Base-by-base conservation (phyloP, 1,139 yeast genomes). In the Saccharomycopsis hybrid region DNA sequence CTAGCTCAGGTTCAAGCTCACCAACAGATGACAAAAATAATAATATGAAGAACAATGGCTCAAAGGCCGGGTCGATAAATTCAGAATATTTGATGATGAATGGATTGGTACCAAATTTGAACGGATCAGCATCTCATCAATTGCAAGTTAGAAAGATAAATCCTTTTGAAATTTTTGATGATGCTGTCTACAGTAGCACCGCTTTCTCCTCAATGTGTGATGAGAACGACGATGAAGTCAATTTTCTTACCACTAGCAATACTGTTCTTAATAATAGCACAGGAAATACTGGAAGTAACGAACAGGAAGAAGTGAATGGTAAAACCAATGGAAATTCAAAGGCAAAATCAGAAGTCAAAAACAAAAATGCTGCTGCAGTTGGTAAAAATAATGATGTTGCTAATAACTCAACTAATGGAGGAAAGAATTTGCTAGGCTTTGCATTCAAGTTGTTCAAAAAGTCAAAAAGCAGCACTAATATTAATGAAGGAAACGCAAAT, bases 111-210 rank as follows among this genome's bases (percentile, higher is more conserved):
- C 51, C 48, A 4, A 43, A 35, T 7, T 30, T 46, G 18, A 32
- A 28, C 27, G 36, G 31, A 37, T 18, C 31, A 31, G 44, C 9
- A 5, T 13, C 39, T 18, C 11, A 27, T 5, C 18, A 43, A 32
- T 44, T 36, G 3, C 74, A 68, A 53, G 61, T 72, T 43, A 63
- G 72, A 44, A 73, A 76, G 56, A 72, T 77, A 0, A 82, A 82
- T 63, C 80, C 89, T 1, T 85, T 73, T 64, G 95, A 85, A 59
- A 77, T 85, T 3, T 77, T 85, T 57, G 95, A 85, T 62, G 92
- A 84, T 58, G 82, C 87, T 1, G 79, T 84, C 30, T 85, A 85
- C 62, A 75, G 84, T 1, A 76, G 77, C 52, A 67, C 76, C 2
- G 60, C 72, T 27, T 54, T 55, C 9, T 48, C 56, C 8, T 33